A percentile compares a stretch with the other conserved stretches of the same genome.
Conservation (phyloP, 164 flowering plant genomes). For the Aristolochia fimbriata region DNA sequence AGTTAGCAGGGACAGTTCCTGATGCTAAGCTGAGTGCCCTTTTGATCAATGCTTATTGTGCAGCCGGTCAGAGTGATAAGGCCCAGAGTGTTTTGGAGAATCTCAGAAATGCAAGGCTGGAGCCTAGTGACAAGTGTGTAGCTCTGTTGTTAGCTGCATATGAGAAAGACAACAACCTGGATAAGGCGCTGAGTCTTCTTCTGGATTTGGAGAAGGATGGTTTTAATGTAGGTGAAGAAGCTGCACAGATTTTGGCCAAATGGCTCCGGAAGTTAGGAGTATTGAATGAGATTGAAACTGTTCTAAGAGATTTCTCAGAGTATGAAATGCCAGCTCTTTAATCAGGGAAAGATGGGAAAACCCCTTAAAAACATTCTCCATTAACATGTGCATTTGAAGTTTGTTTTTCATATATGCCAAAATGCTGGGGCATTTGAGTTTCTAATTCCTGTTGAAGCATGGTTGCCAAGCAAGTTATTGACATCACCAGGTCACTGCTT, state of each 20-base stretch:
- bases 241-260: slow-evolving; percentile 44
- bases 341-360: slow-evolving; percentile 8
- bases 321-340: too few species aligned
- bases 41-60: slow-evolving; percentile 68
- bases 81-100: slow-evolving; percentile 64
- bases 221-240: slow-evolving; percentile 49
- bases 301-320: slow-evolving; percentile 35
- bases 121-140: slow-evolving; percentile 69
- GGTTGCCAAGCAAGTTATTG: too few species aligned
- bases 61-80: slow-evolving; percentile 42
- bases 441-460: too few species aligned
- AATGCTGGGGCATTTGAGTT: too few species aligned
- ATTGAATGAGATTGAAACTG: slow-evolving; percentile 57
- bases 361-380: too few species aligned
- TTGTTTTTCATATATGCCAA: too few species aligned
- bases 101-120: slow-evolving; percentile 51
- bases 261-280: slow-evolving; percentile 76
- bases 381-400: too few species aligned
- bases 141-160: slow-evolving; percentile 55
- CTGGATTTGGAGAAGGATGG: slow-evolving; percentile 58
- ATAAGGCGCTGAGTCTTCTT: slow-evolving; percentile 52
- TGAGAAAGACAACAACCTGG: slow-evolving; percentile 55
- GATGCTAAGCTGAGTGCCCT: slow-evolving; percentile 65
- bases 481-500: too few species aligned
- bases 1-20: slow-evolving; percentile 63